Conservation (phyloP, 2,329 filamentous ascomycete genomes). For the Epichloe uncinata region DNA sequence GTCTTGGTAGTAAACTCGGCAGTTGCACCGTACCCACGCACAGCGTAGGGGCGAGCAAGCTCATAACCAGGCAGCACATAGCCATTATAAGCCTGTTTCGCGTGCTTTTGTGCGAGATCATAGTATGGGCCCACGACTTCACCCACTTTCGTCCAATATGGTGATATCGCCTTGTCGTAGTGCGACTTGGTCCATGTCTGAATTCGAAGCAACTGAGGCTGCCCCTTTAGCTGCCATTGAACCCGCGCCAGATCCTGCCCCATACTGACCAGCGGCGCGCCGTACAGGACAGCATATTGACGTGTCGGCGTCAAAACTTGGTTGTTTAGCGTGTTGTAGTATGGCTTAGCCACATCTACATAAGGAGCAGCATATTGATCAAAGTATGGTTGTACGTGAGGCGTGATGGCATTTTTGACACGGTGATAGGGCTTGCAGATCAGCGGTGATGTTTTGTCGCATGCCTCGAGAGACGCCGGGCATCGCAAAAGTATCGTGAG, state of each 20-base stretch:
- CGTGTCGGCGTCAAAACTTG: constrained; percentile 56
- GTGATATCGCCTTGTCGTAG: constrained; percentile 60
- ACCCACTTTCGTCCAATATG: constrained; percentile 53
- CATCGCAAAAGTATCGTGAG: constrained; percentile 72
- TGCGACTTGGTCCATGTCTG: constrained; percentile 46
- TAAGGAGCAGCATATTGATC: constrained; percentile 73
- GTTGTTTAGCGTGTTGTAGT: constrained; percentile 51
- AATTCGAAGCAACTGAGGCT: constrained; percentile 58
- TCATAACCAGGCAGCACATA: constrained; percentile 65
- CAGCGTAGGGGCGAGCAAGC: constrained; percentile 59
- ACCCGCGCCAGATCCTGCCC: constrained; percentile 51
- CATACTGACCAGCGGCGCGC: constrained; percentile 56
- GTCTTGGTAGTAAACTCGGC: constrained; percentile 56
- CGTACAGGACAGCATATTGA: constrained; percentile 56
- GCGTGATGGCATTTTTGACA: constrained; percentile 48
- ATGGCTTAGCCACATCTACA: constrained; percentile 62
- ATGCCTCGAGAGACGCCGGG: constrained; percentile 52
- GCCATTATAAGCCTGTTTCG: constrained; percentile 55
- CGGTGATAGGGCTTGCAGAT: constrained; percentile 77
- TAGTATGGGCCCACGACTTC: constrained; percentile 58
- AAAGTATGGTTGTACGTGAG: constrained; percentile 77
- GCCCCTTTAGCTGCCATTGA: constrained; percentile 68
- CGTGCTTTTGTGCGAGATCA: constrained; percentile 46
- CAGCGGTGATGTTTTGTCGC: constrained; percentile 56
- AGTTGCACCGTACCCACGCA: constrained; percentile 52